A percentile compares a stretch with the other conserved stretches of the same genome.
These are phyloP conservation scores for Penicillium sp. DNA, from an alignment of 2,329 filamentous ascomycete species.

Conservation along the genomic window DNA sequence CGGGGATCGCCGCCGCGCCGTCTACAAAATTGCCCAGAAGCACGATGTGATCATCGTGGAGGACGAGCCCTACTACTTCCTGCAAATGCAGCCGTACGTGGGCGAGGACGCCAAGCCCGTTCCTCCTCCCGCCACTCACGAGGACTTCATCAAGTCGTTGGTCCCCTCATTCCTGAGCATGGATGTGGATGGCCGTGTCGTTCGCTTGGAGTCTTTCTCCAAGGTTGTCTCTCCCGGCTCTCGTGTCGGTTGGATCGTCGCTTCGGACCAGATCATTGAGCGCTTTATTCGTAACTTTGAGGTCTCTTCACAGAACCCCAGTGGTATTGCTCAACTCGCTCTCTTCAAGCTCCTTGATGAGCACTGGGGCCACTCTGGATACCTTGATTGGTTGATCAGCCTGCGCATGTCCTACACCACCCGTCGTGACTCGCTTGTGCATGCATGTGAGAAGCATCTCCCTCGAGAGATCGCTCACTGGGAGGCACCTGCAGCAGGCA, in stretches of 20 bases:
- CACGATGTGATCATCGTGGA: constrained; percentile 87
- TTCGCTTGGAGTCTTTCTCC: constrained; percentile 90
- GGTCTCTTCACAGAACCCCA: constrained; percentile 79
- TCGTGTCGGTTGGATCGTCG: constrained; percentile 86
- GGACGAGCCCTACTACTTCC: constrained; percentile 93
- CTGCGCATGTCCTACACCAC: constrained; percentile 78
- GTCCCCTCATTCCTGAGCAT: constrained; percentile 77
- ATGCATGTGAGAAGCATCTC: constrained; percentile 76
- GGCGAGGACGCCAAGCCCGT: constrained; percentile 53
- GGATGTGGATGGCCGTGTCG: constrained; percentile 82
- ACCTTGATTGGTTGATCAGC: constrained; percentile 84
- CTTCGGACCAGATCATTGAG: constrained; percentile 79
- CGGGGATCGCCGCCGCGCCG: constrained; percentile 63
- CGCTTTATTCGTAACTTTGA: constrained; percentile 82
- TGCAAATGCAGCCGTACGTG: constrained; percentile 77
- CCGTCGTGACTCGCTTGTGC: constrained; percentile 74
- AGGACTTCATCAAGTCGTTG: constrained; percentile 72
- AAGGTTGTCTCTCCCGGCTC: constrained; percentile 86
- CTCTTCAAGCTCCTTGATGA: constrained; percentile 90
- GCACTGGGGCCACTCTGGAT: constrained; percentile 89
- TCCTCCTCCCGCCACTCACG: constrained; percentile 62
- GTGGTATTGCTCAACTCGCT: constrained; percentile 79
- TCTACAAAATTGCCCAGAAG: constrained; percentile 78
- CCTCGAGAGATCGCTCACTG: constrained; percentile 76
- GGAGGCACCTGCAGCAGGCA: constrained; percentile 79